These are phyloP conservation scores for Tylopilus rubrobrunneus DNA, from an alignment of 768 basidiomycete species.

Conservation along the genomic window DNA sequence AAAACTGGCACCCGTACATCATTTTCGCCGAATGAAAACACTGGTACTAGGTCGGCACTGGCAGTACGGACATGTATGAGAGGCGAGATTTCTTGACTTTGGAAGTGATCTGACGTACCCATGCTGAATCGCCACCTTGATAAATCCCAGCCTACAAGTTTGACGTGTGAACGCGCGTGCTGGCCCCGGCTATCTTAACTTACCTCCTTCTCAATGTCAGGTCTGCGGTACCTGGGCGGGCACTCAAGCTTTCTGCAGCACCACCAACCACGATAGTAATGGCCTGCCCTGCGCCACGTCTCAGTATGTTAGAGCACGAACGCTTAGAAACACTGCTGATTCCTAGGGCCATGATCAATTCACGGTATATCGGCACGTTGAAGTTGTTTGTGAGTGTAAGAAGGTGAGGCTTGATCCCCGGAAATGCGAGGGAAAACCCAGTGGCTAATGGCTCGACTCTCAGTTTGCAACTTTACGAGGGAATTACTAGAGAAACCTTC, in stretches of 20 bases:
- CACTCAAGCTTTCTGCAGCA: constrained; percentile 90
- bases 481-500: constrained; percentile 55
- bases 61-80: constrained; percentile 1
- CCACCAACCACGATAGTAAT: constrained; percentile 97
- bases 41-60: constrained; percentile 93
- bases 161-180: not conserved
- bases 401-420: constrained; percentile 90
- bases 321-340: constrained; percentile 90
- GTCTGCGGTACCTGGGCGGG: constrained; percentile 96
- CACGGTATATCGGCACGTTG: constrained; percentile 88
- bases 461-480: not conserved
- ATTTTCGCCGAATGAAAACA: constrained; percentile 98
- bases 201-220: constrained; percentile 73
- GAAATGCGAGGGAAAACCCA: constrained; percentile 85
- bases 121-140: constrained; percentile 88
- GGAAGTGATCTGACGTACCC: constrained; percentile 47
- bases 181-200: not conserved
- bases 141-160: constrained; percentile 74
- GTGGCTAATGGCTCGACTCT: constrained; percentile 52
- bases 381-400: constrained; percentile 91
- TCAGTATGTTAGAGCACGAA: constrained; percentile 86
- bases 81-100: not conserved
- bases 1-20: constrained; percentile 55
- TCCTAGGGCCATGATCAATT: constrained; percentile 81
- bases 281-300: constrained; percentile 54